Evolutionary conservation across 2,329 filamentous ascomycete genomes (phyloP).

Genomic region (Sporothrix brasiliensis): DNA sequence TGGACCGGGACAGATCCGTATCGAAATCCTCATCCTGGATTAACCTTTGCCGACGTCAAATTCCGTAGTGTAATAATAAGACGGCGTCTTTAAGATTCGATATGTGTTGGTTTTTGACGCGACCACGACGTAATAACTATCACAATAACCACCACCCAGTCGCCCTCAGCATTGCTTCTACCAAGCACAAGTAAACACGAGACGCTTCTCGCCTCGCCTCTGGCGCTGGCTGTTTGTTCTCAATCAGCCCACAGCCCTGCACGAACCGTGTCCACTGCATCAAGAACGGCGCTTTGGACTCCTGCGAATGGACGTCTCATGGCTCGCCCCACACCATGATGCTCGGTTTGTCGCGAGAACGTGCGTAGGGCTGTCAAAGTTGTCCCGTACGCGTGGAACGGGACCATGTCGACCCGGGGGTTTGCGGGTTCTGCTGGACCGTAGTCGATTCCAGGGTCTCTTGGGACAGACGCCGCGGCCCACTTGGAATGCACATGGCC

Average conservation of each 20-base stretch:
- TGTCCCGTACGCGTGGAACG: neutral
- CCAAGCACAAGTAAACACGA: neutral
- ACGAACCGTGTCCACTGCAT: neutral
- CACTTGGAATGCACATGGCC: neutral
- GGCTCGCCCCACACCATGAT: neutral
- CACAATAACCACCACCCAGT: too few species aligned
- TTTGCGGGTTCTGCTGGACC: neutral
- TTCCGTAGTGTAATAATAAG: too few species aligned
- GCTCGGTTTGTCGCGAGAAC: neutral
- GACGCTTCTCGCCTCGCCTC: neutral
- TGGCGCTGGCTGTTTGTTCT: neutral
- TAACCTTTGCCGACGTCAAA: too few species aligned
- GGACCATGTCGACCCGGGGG: neutral
- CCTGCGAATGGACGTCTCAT: neutral
- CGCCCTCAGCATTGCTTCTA: neutral
- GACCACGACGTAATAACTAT: too few species aligned
- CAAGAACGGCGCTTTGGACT: neutral
- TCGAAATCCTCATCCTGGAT: too few species aligned
- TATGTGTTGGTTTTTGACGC: too few species aligned
- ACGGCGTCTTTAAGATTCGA: too few species aligned
- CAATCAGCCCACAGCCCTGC: neutral
- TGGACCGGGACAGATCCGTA: too few species aligned
- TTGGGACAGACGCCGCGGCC: neutral
- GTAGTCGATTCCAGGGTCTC: neutral
- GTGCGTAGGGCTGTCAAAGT: neutral